A percentile compares a stretch with the other conserved stretches of the same genome.
phyloP scores from a whole-genome alignment of 1,139 yeast genomes.

The Komagataea norvegica region DNA sequence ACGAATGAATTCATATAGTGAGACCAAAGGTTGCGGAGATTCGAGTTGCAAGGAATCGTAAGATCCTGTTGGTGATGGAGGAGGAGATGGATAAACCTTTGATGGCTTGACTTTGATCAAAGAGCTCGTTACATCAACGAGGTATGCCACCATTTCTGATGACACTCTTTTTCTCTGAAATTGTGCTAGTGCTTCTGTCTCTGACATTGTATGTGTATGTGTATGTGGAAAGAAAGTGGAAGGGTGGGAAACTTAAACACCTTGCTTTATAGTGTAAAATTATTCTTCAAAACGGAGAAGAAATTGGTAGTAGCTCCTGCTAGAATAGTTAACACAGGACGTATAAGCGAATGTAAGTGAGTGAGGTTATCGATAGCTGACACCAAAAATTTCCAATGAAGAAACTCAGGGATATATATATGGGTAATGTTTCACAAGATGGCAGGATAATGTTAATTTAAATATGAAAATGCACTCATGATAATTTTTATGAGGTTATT shows the following conservation, averaged over 20 bases:
- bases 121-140: slow-evolving; percentile 75
- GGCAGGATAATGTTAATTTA: no score
- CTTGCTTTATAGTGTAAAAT: background rate
- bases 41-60: background rate
- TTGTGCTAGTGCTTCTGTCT: slow-evolving; percentile 59
- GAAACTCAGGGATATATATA: no score
- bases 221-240: background rate
- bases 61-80: slow-evolving; percentile 34
- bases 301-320: no score
- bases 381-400: no score
- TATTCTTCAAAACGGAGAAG: background rate
- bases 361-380: no score
- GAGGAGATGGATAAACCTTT: slow-evolving; percentile 39
- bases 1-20: slow-evolving; percentile 63
- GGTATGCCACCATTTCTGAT: slow-evolving; percentile 71
- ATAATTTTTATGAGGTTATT: no score
- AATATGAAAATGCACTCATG: no score
- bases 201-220: slow-evolving; percentile 39
- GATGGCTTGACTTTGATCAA: slow-evolving; percentile 56
- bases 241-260: background rate
- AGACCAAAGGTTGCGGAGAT: slow-evolving; percentile 14
- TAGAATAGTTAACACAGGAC: no score
- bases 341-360: no score
- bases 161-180: slow-evolving; percentile 76
- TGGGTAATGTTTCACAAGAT: no score